These are phyloP conservation scores for Wickerhamiella vanderwaltii DNA, from an alignment of 805 yeast genomes.

Conservation along the genomic window DNA sequence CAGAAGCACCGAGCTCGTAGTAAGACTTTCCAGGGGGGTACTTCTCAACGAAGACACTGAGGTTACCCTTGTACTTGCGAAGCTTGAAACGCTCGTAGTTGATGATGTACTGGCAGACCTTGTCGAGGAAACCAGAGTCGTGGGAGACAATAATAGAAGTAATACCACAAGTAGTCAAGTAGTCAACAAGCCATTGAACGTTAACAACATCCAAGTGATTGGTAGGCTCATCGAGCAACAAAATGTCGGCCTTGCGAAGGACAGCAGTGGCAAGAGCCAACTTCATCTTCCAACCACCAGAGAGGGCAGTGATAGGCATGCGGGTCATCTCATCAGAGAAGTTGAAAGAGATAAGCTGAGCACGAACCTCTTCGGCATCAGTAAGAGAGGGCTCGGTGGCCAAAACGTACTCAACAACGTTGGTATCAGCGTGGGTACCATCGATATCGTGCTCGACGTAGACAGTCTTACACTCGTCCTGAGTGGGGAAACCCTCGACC, in stretches of 20 bases:
- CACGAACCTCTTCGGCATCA: constrained; percentile 51
- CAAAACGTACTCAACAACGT: constrained; percentile 84
- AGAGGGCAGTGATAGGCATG: constrained; percentile 90
- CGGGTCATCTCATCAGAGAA: constrained; percentile 87
- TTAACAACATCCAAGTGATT: constrained; percentile 99
- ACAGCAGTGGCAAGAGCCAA: constrained; percentile 99
- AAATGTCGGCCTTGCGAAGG: constrained; percentile 92
- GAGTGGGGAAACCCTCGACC: constrained; percentile 99
- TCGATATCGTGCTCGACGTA: constrained; percentile 99
- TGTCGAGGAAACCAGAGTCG: constrained; percentile 99
- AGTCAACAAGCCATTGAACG: constrained; percentile 99
- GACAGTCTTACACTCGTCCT: constrained; percentile 97
- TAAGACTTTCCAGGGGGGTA: constrained; percentile 98
- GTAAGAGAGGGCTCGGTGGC: constrained; percentile 42
- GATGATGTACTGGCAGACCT: constrained; percentile 93
- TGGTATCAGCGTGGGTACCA: constrained; percentile 92
- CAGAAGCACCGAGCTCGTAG: constrained; percentile 98
- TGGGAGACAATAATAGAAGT: constrained; percentile 98
- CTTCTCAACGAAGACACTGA: constrained; percentile 95
- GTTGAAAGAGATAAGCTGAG: constrained; percentile 76
- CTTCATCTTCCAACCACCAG: constrained; percentile 99
- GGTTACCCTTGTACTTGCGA: constrained; percentile 99
- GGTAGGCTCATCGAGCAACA: constrained; percentile 98
- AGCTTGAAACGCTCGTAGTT: constrained; percentile 99
- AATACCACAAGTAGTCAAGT: constrained; percentile 96